phyloP scores from a whole-genome alignment of 2,329 filamentous ascomycete genomes.

The Ascochyta rabiei region DNA sequence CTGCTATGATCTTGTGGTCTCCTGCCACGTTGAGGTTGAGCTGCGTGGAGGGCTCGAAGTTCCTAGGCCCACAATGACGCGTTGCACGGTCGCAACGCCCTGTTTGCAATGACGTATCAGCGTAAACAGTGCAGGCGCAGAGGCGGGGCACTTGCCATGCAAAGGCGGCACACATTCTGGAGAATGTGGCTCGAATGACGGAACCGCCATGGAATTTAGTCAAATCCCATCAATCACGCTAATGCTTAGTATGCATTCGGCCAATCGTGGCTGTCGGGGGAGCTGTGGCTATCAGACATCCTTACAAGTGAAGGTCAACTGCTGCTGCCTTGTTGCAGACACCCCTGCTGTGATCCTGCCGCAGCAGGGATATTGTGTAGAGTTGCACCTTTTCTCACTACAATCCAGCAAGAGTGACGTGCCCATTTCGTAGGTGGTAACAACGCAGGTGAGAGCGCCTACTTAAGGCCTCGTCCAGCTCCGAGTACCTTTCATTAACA shows the following conservation, averaged over 20 bases:
- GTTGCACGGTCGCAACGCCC: conserved; percentile 23
- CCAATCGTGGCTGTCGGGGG: conserved; percentile 30
- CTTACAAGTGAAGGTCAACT: conserved; percentile 19
- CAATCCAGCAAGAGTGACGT: conserved; percentile 6
- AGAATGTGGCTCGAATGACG: conserved; percentile 29
- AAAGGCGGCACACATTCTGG: conserved; percentile 18
- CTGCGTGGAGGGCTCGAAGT: not conserved
- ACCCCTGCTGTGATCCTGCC: conserved; percentile 9
- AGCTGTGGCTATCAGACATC: conserved; percentile 18
- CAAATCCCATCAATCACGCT: conserved; percentile 30
- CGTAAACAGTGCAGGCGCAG: conserved; percentile 7
- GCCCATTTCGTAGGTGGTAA: conserved; percentile 10
- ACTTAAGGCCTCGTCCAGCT: conserved; percentile 9
- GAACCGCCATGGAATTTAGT: conserved; percentile 28
- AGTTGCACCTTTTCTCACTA: conserved; percentile 6
- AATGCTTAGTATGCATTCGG: conserved; percentile 21
- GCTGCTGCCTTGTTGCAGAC: conserved; percentile 19
- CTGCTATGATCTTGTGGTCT: conserved; percentile 14
- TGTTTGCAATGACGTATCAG: conserved; percentile 13
- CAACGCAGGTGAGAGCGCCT: not conserved
- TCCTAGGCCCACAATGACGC: conserved; percentile 19
- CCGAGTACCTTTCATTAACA: conserved; percentile 27
- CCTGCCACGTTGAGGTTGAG: conserved; percentile 16
- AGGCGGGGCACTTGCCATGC: conserved; percentile 2
- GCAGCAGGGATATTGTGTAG: conserved; percentile 4